Base-by-base conservation (phyloP, 371 early-diverging fungal genomes). In the Actinomucor elegans region DNA sequence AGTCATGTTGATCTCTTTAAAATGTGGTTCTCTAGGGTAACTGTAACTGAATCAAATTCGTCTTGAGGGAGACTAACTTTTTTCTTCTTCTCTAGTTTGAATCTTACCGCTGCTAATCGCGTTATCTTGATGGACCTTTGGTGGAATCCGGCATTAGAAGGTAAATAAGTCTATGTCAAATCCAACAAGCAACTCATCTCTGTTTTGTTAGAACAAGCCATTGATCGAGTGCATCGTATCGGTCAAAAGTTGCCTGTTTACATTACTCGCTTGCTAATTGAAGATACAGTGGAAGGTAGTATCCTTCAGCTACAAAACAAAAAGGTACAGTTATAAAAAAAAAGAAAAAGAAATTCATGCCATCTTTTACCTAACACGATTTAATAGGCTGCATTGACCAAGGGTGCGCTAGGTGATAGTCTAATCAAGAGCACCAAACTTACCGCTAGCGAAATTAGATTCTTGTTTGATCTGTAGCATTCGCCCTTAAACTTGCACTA, bases 121-220 rank as follows among this genome's bases (percentile, higher is more conserved):
- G 94, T 93, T 8, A 75, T 85, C 9, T 51, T 87, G 17, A 72
- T 86, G 67, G 91, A 93, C 59, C 75, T 88, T 43, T 94, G 94
- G 92, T 94, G 92, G 91, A 92, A 92, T 64, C 92, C 92, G 5
- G 86, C 89, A 2, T 64, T 91, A 18, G 93, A 94, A 75, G 70
- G 74, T 74, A 63, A 53, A 18, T 37, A 29, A 34, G 1, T 14
- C n/a, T n/a, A n/a, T n/a, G n/a, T n/a, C n/a, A n/a, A n/a, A n/a
- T n/a, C n/a, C n/a, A n/a, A n/a, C n/a, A n/a, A n/a, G n/a, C n/a
- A n/a, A 15, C 3, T 15, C 17, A 20, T 26, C 1, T 5, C 18
- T 3, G 15, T 36, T 17, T 27, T 1, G 1, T 18, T 60, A 74
- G 79, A 84, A 17, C 92, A 92, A 76, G 93, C 94, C 11, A 89